Evolutionary conservation across 495 filamentous ascomycete species (phyloP).

Genomic region (Tuber umbilicatum): DNA sequence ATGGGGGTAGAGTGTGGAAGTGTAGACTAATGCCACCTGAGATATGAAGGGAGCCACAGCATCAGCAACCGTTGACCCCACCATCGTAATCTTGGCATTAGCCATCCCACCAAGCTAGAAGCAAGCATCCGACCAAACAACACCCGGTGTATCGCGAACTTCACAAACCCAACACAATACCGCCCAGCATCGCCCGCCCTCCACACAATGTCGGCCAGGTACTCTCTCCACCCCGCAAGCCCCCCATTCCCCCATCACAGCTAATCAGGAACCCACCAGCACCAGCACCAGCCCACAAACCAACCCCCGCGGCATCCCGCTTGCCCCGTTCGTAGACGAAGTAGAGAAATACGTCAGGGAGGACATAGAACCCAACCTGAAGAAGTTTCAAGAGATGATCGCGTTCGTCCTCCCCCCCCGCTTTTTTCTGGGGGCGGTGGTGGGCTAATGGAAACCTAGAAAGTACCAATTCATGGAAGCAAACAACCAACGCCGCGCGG

Average conservation of each 20-base stretch:
- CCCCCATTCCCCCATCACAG: not conserved
- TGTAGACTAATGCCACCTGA: not conserved
- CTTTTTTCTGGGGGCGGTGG: not conserved
- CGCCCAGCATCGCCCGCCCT: not conserved
- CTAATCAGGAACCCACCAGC: not conserved
- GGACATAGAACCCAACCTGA: conserved; percentile 82
- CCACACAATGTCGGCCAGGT: conserved; percentile 5
- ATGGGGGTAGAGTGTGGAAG: not conserved
- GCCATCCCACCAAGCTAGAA: not conserved
- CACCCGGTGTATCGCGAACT: not conserved
- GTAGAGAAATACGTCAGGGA: conserved; percentile 90
- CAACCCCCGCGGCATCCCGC: conserved; percentile 90
- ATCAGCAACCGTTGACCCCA: not conserved
- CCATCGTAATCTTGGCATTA: not conserved
- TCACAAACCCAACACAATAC: not conserved
- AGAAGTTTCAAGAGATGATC: conserved; percentile 98
- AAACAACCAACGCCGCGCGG: conserved; percentile 76
- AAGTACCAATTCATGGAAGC: conserved; percentile 99
- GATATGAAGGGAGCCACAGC: not conserved
- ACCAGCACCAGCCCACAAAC: conserved; percentile 49
- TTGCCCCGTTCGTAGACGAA: conserved; percentile 92
- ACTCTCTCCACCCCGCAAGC: not conserved
- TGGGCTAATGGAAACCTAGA: conserved; percentile 44
- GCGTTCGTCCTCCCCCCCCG: conserved; percentile 52
- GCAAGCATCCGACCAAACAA: not conserved